phyloP scores from a whole-genome alignment of 352 stramenopile genomes.

The Lagenidium giganteum region DNA sequence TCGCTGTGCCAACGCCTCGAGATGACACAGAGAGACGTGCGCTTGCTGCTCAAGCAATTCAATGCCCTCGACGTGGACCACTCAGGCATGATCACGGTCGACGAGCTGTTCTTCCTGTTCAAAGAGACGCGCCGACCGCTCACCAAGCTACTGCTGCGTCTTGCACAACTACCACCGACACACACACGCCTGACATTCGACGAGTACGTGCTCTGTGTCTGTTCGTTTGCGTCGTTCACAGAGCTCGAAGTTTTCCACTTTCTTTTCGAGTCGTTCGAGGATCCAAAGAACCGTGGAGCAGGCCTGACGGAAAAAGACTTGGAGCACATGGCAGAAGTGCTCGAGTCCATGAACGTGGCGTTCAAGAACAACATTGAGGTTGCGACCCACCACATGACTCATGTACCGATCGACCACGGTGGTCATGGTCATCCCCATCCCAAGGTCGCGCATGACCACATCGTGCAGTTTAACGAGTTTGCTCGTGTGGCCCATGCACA shows the following conservation, averaged over 20 bases:
- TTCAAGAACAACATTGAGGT: not conserved
- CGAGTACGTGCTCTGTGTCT: slow-evolving; percentile 1
- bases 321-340: not conserved
- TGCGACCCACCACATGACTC: not conserved
- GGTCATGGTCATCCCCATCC: no score
- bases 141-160: not conserved
- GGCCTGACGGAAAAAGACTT: not conserved
- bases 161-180: not conserved
- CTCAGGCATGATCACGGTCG: slow-evolving; percentile 1
- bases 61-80: slow-evolving; percentile 2
- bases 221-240: not conserved
- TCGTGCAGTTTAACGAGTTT: no score
- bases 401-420: no score
- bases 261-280: not conserved
- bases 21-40: slow-evolving; percentile 1
- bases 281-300: not conserved
- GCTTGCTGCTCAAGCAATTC: not conserved
- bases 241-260: not conserved
- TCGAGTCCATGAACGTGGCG: not conserved
- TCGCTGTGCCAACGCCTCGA: not conserved
- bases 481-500: not conserved
- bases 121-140: not conserved
- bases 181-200: slow-evolving; percentile 1
- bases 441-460: no score
- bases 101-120: slow-evolving; percentile 4